A percentile compares a stretch with the other conserved stretches of the same genome.
Conservation (phyloP, 352 stramenopile genomes). For the Phytophthora multivora region DNA sequence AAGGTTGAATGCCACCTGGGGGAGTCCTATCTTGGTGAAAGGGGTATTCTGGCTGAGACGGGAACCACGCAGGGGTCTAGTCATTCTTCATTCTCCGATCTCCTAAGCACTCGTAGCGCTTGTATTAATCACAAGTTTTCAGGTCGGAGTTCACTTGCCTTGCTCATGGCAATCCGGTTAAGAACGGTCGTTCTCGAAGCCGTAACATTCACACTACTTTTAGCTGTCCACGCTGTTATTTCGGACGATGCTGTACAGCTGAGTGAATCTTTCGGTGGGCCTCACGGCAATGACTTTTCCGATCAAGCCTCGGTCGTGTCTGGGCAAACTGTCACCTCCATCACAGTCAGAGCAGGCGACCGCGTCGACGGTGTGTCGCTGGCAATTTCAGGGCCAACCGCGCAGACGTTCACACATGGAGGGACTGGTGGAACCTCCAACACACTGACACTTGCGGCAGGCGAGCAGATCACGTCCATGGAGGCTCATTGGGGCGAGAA, state of each 20-base stretch:
- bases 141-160: neutral
- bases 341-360: conserved; percentile 21
- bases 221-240: neutral
- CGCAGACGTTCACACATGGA: conserved; percentile 26
- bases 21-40: neutral
- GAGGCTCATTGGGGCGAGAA: conserved; percentile 31
- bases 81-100: conserved; percentile 3
- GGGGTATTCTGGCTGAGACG: neutral
- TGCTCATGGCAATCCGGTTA: conserved; percentile 2
- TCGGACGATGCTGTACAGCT: conserved; percentile 20
- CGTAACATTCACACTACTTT: neutral
- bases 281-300: conserved; percentile 27
- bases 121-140: neutral
- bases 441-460: conserved; percentile 19
- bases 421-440: conserved; percentile 20
- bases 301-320: conserved; percentile 20
- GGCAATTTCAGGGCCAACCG: conserved; percentile 15
- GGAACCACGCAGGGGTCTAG: neutral
- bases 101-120: neutral
- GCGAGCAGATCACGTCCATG: conserved; percentile 29
- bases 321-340: conserved; percentile 15
- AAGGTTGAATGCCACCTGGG: neutral
- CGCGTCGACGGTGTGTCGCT: conserved; percentile 23
- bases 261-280: conserved; percentile 24
- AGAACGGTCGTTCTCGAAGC: neutral